These are phyloP conservation scores for Alternaria novae-zelandiae DNA, from an alignment of 2,329 filamentous ascomycete species.

Conservation along the genomic window DNA sequence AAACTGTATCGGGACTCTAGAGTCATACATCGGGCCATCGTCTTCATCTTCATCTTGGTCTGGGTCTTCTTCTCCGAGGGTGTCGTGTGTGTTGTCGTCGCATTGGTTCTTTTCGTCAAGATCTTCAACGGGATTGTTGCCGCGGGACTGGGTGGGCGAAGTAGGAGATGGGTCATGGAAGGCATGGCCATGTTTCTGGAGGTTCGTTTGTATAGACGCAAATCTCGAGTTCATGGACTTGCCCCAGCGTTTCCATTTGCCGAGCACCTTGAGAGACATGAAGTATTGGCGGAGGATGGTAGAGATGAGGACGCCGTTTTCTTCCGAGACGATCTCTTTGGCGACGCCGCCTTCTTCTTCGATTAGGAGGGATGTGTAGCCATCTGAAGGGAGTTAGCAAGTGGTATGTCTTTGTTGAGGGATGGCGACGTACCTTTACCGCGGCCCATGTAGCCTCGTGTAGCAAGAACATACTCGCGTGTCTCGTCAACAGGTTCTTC, in stretches of 20 bases:
- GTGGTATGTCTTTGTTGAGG: not conserved
- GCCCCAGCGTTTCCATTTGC: slow-evolving; percentile 77
- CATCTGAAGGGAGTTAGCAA: slow-evolving; percentile 58
- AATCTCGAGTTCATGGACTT: slow-evolving; percentile 69
- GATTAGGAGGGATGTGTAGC: slow-evolving; percentile 78
- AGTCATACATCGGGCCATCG: slow-evolving; percentile 47
- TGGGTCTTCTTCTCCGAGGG: slow-evolving; percentile 26
- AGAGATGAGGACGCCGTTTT: slow-evolving; percentile 85
- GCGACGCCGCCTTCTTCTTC: slow-evolving; percentile 76
- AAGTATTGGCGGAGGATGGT: slow-evolving; percentile 91
- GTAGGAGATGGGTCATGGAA: slow-evolving; percentile 50
- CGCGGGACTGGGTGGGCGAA: slow-evolving; percentile 17
- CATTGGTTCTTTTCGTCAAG: not conserved
- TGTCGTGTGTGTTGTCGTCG: not conserved
- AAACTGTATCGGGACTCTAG: slow-evolving; percentile 53
- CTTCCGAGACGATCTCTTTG: slow-evolving; percentile 81
- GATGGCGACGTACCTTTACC: slow-evolving; percentile 66
- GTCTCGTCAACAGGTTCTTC: slow-evolving; percentile 67
- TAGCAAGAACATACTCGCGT: slow-evolving; percentile 74
- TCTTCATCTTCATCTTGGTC: slow-evolving; percentile 50
- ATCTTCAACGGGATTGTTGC: slow-evolving; percentile 10
- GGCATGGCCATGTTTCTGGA: slow-evolving; percentile 62
- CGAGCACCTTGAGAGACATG: slow-evolving; percentile 80
- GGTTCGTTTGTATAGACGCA: slow-evolving; percentile 66
- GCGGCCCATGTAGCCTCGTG: slow-evolving; percentile 85